Percentiles rank a stretch among this genome's conserved stretches.
Conservation (phyloP, 306 rosid genomes). For the Macrotyloma uniflorum region DNA sequence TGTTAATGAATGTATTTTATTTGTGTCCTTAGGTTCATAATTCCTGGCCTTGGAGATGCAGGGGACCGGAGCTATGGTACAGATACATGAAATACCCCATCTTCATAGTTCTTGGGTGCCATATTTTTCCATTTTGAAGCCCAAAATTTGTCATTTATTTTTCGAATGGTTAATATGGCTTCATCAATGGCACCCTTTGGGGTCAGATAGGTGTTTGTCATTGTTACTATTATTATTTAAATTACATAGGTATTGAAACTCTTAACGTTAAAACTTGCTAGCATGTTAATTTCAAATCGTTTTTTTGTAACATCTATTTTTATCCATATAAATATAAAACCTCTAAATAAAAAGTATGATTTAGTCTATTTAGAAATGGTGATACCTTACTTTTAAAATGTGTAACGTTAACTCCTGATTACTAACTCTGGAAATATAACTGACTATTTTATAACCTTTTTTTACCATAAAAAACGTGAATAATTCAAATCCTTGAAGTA, state of each 20-base stretch:
- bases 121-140: slow-evolving; percentile 46
- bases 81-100: slow-evolving; percentile 50
- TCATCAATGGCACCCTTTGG: not conserved
- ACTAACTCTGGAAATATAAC: too few species aligned
- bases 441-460: too few species aligned
- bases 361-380: too few species aligned
- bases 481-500: too few species aligned
- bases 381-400: too few species aligned
- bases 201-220: not conserved
- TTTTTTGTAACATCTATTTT: not conserved
- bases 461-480: too few species aligned
- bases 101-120: not conserved
- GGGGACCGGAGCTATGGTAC: slow-evolving; percentile 96
- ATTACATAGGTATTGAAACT: not conserved
- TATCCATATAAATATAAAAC: too few species aligned
- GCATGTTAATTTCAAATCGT: not conserved
- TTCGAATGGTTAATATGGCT: not conserved
- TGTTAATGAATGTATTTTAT: not conserved
- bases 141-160: not conserved
- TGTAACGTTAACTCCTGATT: too few species aligned
- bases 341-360: too few species aligned
- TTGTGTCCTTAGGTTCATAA: slow-evolving; percentile 65
- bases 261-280: not conserved
- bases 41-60: slow-evolving; percentile 98
- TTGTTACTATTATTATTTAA: too few species aligned